These are phyloP conservation scores for Stylosanthes scabra DNA, from an alignment of 331 rosid species.

Conservation along the genomic window DNA sequence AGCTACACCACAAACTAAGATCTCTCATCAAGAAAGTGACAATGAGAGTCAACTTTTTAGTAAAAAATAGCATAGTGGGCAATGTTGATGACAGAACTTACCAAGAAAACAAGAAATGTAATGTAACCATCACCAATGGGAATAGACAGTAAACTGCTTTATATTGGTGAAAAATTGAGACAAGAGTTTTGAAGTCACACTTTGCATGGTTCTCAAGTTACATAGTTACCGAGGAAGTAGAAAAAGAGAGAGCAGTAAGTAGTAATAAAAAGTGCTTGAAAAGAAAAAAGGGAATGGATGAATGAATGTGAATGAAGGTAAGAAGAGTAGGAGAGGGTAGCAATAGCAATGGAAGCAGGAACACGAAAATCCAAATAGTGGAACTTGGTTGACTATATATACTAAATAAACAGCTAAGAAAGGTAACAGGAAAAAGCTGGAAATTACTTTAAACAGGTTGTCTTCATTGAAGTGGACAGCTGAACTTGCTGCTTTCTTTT, in stretches of 20 bases:
- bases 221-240: constrained; percentile 36
- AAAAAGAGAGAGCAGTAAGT: constrained; percentile 2
- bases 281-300: constrained; percentile 31
- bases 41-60: constrained; percentile 16
- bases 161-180: constrained; percentile 38
- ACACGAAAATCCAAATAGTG: constrained; percentile 22
- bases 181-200: constrained; percentile 21
- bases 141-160: constrained; percentile 34
- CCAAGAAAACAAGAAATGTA: neutral
- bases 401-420: constrained; percentile 52
- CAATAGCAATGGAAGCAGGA: constrained; percentile 31
- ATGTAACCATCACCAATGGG: constrained; percentile 15
- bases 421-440: constrained; percentile 53
- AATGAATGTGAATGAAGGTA: neutral
- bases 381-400: constrained; percentile 41
- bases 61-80: neutral
- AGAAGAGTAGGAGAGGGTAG: constrained; percentile 24
- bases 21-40: constrained; percentile 7
- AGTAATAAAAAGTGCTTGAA: constrained; percentile 32
- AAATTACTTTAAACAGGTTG: constrained; percentile 48
- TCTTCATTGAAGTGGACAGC: constrained; percentile 66
- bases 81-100: constrained; percentile 27
- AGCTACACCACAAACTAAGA: neutral
- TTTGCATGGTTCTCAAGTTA: constrained; percentile 39
- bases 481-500: constrained; percentile 46